Evolutionary conservation across 306 rosid species (phyloP).

Genomic region (Begonia fuchsioides): DNA sequence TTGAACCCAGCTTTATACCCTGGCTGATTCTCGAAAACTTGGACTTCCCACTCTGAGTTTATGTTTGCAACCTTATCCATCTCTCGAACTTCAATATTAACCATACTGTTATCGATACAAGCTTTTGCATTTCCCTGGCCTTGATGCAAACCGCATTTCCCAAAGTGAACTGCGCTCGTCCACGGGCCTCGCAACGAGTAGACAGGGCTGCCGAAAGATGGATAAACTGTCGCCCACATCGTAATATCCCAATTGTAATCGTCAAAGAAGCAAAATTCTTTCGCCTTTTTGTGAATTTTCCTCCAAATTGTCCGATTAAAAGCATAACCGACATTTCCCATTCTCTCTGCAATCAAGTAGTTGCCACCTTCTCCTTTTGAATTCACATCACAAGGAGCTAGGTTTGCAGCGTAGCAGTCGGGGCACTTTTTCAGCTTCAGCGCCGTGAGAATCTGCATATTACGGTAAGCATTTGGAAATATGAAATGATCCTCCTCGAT

Average conservation of each 20-base stretch:
- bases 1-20: slow-evolving; percentile 87
- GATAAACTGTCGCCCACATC: slow-evolving; percentile 97
- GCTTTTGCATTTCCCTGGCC: slow-evolving; percentile 76
- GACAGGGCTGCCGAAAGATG: slow-evolving; percentile 83
- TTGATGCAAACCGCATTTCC: slow-evolving; percentile 94
- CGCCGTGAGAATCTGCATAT: slow-evolving; percentile 37
- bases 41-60: slow-evolving; percentile 54
- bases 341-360: slow-evolving; percentile 68
- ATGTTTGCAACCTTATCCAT: slow-evolving; percentile 57
- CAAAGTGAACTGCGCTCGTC: slow-evolving; percentile 88
- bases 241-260: slow-evolving; percentile 98
- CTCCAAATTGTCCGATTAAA: slow-evolving; percentile 77
- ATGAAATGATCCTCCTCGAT: slow-evolving; percentile 10
- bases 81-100: slow-evolving; percentile 35
- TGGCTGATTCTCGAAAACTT: slow-evolving; percentile 39
- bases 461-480: slow-evolving; percentile 1
- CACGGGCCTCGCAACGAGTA: slow-evolving; percentile 72
- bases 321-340: slow-evolving; percentile 91
- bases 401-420: slow-evolving; percentile 79
- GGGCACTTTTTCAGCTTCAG: slow-evolving; percentile 67
- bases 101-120: slow-evolving; percentile 66
- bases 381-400: slow-evolving; percentile 94
- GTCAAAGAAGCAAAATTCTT: slow-evolving; percentile 68
- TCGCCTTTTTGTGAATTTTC: slow-evolving; percentile 70
- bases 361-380: slow-evolving; percentile 73